These are phyloP conservation scores for Barnettozyma californica DNA, from an alignment of 805 yeast species.

Conservation along the genomic window DNA sequence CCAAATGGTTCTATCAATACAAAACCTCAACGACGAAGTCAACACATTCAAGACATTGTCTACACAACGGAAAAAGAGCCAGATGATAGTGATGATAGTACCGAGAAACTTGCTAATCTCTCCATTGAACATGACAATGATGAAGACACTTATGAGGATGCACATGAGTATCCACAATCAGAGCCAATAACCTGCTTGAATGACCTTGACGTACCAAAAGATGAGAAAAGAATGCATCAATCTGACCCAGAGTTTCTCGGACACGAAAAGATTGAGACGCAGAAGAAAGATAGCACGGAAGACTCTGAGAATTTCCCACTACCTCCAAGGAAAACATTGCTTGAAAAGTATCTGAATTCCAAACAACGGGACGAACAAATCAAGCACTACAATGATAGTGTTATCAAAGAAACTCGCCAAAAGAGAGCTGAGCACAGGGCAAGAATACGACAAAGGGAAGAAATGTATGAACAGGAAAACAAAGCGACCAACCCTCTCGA, in stretches of 20 bases:
- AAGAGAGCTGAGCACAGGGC: slow-evolving; percentile 8
- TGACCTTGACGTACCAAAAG: background rate
- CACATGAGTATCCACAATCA: background rate
- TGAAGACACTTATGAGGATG: background rate
- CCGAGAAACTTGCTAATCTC: background rate
- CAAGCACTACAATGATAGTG: slow-evolving; percentile 10
- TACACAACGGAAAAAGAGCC: background rate
- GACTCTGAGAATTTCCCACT: slow-evolving; percentile 12
- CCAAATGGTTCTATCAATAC: background rate
- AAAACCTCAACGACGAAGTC: background rate
- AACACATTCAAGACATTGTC: background rate
- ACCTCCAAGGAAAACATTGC: slow-evolving; percentile 15
- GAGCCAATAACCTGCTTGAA: background rate
- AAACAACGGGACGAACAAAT: slow-evolving; percentile 18
- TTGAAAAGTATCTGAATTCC: slow-evolving; percentile 16
- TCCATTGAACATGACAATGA: background rate
- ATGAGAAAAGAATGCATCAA: background rate
- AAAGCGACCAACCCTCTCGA: background rate
- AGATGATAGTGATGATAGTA: background rate
- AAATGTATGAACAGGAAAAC: background rate
- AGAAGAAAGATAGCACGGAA: background rate
- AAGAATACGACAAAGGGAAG: slow-evolving; percentile 7
- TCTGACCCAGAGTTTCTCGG: background rate
- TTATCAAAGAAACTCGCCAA: slow-evolving; percentile 10
- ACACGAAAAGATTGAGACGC: background rate